Evolutionary conservation across 768 basidiomycete species (phyloP).

Genomic region (Punctularia strigosozonata): DNA sequence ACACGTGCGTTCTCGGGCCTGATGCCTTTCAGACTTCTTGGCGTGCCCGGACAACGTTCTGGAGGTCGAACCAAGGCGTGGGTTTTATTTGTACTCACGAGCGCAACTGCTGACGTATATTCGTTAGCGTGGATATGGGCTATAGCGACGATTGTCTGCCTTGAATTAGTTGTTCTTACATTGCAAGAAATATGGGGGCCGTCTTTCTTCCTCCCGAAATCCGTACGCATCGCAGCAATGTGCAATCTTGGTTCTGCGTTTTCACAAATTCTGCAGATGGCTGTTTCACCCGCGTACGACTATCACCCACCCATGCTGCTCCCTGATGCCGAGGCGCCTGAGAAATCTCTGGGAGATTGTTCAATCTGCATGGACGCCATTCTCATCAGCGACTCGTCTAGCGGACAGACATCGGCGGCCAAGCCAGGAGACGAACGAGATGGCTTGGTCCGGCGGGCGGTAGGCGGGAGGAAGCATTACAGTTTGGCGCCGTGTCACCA

Average conservation of each 20-base stretch:
- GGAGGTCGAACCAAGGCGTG: constrained; percentile 66
- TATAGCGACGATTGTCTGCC: constrained; percentile 19
- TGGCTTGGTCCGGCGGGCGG: constrained; percentile 30
- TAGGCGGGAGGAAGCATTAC: constrained; percentile 49
- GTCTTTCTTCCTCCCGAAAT: constrained; percentile 69
- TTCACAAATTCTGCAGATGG: constrained; percentile 2
- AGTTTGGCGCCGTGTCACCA: constrained; percentile 86
- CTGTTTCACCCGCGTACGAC: constrained; percentile 38
- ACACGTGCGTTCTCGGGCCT: constrained; percentile 4
- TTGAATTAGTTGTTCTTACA: constrained; percentile 51
- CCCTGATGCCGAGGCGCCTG: constrained; percentile 64
- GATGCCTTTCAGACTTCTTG: constrained; percentile 52
- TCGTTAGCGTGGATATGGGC: background rate
- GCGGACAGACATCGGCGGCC: constrained; percentile 10
- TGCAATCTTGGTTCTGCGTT: background rate
- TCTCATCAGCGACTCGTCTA: constrained; percentile 1
- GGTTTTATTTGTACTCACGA: constrained; percentile 13
- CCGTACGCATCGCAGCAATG: too few species aligned
- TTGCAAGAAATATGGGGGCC: constrained; percentile 73
- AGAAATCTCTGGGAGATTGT: constrained; percentile 74
- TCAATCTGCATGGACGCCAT: constrained; percentile 93
- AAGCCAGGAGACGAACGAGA: constrained; percentile 15
- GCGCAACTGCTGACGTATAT: constrained; percentile 1
- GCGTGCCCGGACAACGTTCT: constrained; percentile 79
- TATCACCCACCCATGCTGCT: constrained; percentile 75